Evolutionary conservation across 257 asterid species (phyloP), one percentile per base, ranked within the genome.

Genomic region (Henckelia pumila): DNA sequence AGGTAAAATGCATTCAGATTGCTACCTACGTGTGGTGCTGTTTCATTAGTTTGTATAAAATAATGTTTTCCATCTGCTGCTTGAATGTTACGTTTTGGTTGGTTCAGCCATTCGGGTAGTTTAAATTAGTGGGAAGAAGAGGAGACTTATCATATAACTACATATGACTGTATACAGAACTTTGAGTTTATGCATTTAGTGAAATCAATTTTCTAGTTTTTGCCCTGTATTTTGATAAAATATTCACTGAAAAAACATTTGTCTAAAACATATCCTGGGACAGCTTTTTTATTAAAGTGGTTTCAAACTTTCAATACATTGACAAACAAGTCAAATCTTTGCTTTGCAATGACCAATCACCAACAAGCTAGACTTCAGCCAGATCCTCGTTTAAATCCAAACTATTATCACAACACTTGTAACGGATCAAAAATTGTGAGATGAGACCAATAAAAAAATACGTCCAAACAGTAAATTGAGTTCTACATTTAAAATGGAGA

Each of bases 1-100:
- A 69, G 4, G n/a, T 49, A 76, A 59, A 69, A 52, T 25, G 24
- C 62, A 26, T 35, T 56, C 56, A 65, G 66, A 37, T 47, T 20
- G 55, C 20, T 8, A 5, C 55, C 20, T 47, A 1, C 2, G 21
- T 16, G 8, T n/a, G 17, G 55, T 47, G 55, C 21, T 47, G 55
- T 47, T 47, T 47, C 20, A 14, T 5, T 17, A 6, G 55, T 47
- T 17, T 8, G 3, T 47, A 16, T 47, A 47, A 47, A 17, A n/a
- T 17, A 0, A 14, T 47, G 55, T 47, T 16, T 47, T 16, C 55
- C 55, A 47, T 16, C 20, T 40, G 21, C 55, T 4, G 21, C 55
- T 4, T 47, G 55, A 47, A 47, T 47, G 55, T 5, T 47, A 47
- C 14, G 55, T 40, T 40, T 40, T 4, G 6, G 52, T 47, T 47